phyloP scores from a whole-genome alignment of 305 asterid genomes.

The Ilex paraguariensis region DNA sequence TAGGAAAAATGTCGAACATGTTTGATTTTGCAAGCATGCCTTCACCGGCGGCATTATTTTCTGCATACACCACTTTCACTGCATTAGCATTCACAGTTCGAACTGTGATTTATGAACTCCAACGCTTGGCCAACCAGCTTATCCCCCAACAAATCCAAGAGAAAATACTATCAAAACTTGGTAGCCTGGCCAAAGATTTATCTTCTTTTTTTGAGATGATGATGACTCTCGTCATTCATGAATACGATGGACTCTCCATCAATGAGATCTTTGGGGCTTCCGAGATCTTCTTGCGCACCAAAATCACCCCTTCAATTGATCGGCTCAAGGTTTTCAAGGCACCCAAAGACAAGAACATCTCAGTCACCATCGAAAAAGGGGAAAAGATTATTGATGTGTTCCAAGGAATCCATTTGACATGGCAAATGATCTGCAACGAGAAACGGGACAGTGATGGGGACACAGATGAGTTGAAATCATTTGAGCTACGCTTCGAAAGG shows the following conservation, averaged over 20 bases:
- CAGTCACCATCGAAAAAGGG: constrained; percentile 10
- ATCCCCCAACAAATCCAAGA: constrained; percentile 22
- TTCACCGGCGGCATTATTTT: constrained; percentile 21
- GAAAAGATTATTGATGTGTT: constrained; percentile 20
- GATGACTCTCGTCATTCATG: constrained; percentile 17
- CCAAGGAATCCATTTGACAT: constrained; percentile 13
- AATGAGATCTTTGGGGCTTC: constrained; percentile 25
- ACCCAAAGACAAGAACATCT: constrained; percentile 5
- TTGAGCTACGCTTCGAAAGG: constrained; percentile 19
- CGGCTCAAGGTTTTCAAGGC: constrained; percentile 15
- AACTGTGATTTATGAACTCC: constrained; percentile 23
- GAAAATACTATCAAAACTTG: constrained; percentile 22
- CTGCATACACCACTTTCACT: constrained; percentile 23
- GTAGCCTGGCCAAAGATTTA: constrained; percentile 11
- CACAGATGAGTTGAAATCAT: constrained; percentile 10
- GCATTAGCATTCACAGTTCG: constrained; percentile 17
- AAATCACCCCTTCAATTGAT: constrained; percentile 6
- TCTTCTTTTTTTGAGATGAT: constrained; percentile 5
- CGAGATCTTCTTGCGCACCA: constrained; percentile 14
- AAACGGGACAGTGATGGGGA: constrained; percentile 10
- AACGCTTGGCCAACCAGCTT: constrained; percentile 20
- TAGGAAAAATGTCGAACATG: constrained; percentile 8
- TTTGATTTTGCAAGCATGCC: constrained; percentile 17
- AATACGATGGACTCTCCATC: constrained; percentile 10
- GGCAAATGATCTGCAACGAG: constrained; percentile 15